Base-by-base conservation (phyloP, 192 early-diverging fungal genomes). In the Backusella sp. region DNA sequence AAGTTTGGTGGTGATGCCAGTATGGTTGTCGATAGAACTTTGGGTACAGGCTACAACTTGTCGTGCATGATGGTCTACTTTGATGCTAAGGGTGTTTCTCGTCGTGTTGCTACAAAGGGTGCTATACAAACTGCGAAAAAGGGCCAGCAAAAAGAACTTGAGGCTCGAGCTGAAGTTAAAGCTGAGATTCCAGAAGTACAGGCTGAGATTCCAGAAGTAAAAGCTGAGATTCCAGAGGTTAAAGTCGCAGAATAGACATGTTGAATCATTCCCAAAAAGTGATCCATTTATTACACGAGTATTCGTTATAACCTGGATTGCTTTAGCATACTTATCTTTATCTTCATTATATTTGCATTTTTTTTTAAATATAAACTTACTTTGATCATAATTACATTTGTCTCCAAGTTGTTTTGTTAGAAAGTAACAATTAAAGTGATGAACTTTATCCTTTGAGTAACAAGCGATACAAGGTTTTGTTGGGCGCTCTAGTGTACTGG, bases 1-100 rank as follows among this genome's bases (percentile, higher is more conserved):
- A 81, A 81, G 23, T 81, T 77, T 49, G 80, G 80, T 1, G 53
- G 62, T n/a, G 80, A 81, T 81, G 80, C 80, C 8, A 53, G 76
- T 21, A 67, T 71, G 15, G 34, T 81, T 2, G 80, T 76, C 0
- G 72, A 77, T 36, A 77, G 32, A 37, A 53, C 73, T 36, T 17
- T 81, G 8, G 68, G 73, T 28, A 32, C 72, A 19, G 67, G 46
- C n/a, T 39, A 37, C 3, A 70, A 73, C 26, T 26, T 70, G 8
- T 75, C 42, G 0, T 76, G 74, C 7, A 74, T 73, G 32, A 56
- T 80, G 41, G 72, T 81, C 1, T 81, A 77, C 56, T 81, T 81
- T 76, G 80, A 81, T 73, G 68, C 66, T 34, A 41, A 59, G 21
- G 76, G 80, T 15, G 71, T 81, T 4, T 68, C 72, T 17, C 28